Evolutionary conservation across 164 flowering plant genomes (phyloP), one percentile per base, ranked within the genome.

Genomic region (Hamamelis virginiana): DNA sequence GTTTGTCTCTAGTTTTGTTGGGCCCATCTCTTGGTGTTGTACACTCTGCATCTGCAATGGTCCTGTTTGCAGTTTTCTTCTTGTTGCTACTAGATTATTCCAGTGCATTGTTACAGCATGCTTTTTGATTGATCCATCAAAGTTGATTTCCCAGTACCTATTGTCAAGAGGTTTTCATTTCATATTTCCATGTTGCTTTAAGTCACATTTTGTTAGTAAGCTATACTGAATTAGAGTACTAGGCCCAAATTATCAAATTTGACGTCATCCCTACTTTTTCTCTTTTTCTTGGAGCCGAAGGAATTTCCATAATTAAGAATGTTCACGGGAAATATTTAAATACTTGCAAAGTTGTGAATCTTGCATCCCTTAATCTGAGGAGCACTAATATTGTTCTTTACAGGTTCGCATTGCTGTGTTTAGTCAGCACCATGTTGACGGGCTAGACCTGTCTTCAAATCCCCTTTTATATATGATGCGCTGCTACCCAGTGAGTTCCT

Each of bases 401-500:
- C 86, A 96, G 99, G 99, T 96, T 71, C 95, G 99, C 16, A 90
- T 93, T 81, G 98, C 99, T 65, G 97, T 91, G 62, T 96, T 96
- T 66, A 96, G 92, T 80, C 99, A 96, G 85, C 99, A 96, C 77
- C 99, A 96, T 67, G 98, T 96, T 65, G 99, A 93, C 72, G 99
- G 98, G 67, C 87, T 93, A 55, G 99, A 96, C 75, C 76, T 96
- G 18, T 82, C 98, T 53, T 91, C 98, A 70, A 96, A 94, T 84
- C 99, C 99, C 18, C 92, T 96, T 62, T 75, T 96, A 15, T 96
- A 96, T 67, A 86, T 96, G 99, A 96, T 96, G 99, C 97, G 97
- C 58, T 91, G 97, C 79, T 96, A 77, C 75, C 99, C 98, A 3
- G 98, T 96, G 74, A 86, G 98, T 85, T 70, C 41, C 59, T 73